These are phyloP conservation scores for Debaryomyces maramus DNA, from an alignment of 805 yeast genomes.

Conservation along the genomic window DNA sequence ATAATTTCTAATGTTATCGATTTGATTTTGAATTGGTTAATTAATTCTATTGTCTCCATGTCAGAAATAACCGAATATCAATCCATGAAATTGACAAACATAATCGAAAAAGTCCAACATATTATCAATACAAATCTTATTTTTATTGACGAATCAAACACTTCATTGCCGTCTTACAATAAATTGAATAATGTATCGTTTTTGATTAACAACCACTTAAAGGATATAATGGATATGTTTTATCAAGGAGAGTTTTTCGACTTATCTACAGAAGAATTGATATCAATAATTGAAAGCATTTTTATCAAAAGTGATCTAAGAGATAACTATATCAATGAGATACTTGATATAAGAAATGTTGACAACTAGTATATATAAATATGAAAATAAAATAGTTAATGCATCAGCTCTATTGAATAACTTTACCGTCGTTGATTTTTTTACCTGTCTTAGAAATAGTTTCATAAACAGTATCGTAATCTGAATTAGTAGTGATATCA, in stretches of 20 bases:
- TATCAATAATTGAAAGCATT: slow-evolving; percentile 39
- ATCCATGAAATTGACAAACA: slow-evolving; percentile 28
- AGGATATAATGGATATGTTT: slow-evolving; percentile 48
- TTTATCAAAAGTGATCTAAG: slow-evolving; percentile 50
- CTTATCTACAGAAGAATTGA: slow-evolving; percentile 47
- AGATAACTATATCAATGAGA: slow-evolving; percentile 45
- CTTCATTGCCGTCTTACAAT: slow-evolving; percentile 22
- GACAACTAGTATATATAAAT: slow-evolving; percentile 2
- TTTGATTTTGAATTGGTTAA: slow-evolving; percentile 28
- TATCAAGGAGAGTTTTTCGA: slow-evolving; percentile 54
- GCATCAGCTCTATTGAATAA: slow-evolving; percentile 40
- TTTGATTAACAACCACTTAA: slow-evolving; percentile 40
- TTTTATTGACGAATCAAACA: slow-evolving; percentile 16
- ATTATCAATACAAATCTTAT: slow-evolving; percentile 21
- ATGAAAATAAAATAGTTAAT: neutral
- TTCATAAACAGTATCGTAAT: slow-evolving; percentile 75
- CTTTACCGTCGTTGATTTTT: slow-evolving; percentile 66
- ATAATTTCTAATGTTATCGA: slow-evolving; percentile 27
- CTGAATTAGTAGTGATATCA: slow-evolving; percentile 60
- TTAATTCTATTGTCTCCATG: slow-evolving; percentile 23
- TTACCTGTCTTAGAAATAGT: slow-evolving; percentile 91
- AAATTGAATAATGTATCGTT: slow-evolving; percentile 32
- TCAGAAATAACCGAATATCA: slow-evolving; percentile 38
- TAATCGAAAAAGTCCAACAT: slow-evolving; percentile 24
- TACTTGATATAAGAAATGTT: slow-evolving; percentile 41